Evolutionary conservation across 306 rosid species (phyloP).

Genomic region (Ceratonia siliqua): DNA sequence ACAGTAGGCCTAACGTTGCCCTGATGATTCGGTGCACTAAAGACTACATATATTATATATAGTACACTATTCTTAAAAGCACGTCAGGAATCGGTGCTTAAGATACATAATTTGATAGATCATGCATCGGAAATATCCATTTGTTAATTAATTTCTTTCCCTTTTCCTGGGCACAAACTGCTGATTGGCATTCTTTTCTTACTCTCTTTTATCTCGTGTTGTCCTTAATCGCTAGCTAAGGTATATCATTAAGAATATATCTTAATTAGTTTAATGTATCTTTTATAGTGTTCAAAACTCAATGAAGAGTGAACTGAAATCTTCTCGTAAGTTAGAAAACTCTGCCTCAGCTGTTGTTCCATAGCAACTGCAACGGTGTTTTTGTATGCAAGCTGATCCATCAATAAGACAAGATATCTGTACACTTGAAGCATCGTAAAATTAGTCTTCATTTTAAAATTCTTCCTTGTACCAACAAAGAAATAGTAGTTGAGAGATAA

Average conservation of each 20-base stretch:
- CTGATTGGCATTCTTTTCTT: not conserved
- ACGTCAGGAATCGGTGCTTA: not conserved
- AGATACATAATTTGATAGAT: not conserved
- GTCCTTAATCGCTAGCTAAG: no score
- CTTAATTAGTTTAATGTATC: no score
- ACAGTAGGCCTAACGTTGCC: not conserved
- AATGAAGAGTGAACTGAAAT: not conserved
- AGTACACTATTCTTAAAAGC: not conserved
- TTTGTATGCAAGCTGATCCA: no score
- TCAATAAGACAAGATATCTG: no score
- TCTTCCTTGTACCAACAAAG: no score
- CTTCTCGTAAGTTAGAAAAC: not conserved
- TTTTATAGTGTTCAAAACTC: not conserved
- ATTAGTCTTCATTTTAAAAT: no score
- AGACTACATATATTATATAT: not conserved
- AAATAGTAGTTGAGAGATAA: no score
- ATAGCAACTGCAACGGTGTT: no score
- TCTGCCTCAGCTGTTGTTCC: no score
- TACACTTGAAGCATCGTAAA: no score
- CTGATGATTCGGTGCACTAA: slow-evolving; percentile 16
- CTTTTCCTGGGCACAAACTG: not conserved
- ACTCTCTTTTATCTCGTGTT: not conserved
- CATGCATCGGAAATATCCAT: not conserved
- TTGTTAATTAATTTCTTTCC: not conserved
- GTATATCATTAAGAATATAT: no score